Evolutionary conservation across 768 basidiomycete species (phyloP).

Genomic region (Dictyophora rubrovolvata): DNA sequence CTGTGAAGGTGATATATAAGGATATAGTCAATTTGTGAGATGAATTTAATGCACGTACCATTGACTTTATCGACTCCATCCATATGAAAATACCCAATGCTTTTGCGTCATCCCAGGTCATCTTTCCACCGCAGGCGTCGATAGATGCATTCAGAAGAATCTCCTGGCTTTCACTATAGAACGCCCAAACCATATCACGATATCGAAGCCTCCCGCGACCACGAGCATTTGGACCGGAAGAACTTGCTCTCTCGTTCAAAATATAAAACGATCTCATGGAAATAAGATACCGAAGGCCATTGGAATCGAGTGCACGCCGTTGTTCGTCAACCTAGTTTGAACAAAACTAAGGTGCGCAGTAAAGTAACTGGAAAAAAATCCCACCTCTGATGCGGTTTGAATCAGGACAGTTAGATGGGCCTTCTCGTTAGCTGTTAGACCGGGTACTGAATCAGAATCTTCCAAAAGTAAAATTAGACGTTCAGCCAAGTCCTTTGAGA

Average conservation of each 20-base stretch:
- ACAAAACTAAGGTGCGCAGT: conserved; percentile 1
- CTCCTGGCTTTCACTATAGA: conserved; percentile 90
- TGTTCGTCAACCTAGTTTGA: conserved; percentile 75
- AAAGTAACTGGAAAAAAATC: conserved; percentile 11
- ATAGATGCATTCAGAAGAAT: conserved; percentile 63
- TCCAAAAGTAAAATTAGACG: conserved; percentile 59
- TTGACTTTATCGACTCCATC: conserved; percentile 65
- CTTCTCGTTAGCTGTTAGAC: conserved; percentile 70
- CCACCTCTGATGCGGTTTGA: conserved; percentile 77
- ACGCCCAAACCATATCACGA: conserved; percentile 96
- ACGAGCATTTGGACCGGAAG: conserved; percentile 12
- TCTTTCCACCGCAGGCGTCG: conserved; percentile 69
- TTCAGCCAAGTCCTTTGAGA: conserved; percentile 50
- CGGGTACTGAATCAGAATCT: conserved; percentile 43
- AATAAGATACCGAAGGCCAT: conserved; percentile 87
- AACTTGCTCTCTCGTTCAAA: conserved; percentile 48
- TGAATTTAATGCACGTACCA: conserved; percentile 42
- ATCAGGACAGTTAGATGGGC: conserved; percentile 76
- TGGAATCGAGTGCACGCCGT: conserved; percentile 80
- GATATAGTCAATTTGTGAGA: background rate
- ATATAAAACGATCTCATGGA: conserved; percentile 90
- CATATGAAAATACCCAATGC: conserved; percentile 82
- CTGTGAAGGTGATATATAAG: conserved; percentile 29
- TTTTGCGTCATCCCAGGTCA: conserved; percentile 84
- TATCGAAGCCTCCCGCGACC: conserved; percentile 74